phyloP scores from a whole-genome alignment of 2,329 filamentous ascomycete species.

The Xylaria hypoxylon region DNA sequence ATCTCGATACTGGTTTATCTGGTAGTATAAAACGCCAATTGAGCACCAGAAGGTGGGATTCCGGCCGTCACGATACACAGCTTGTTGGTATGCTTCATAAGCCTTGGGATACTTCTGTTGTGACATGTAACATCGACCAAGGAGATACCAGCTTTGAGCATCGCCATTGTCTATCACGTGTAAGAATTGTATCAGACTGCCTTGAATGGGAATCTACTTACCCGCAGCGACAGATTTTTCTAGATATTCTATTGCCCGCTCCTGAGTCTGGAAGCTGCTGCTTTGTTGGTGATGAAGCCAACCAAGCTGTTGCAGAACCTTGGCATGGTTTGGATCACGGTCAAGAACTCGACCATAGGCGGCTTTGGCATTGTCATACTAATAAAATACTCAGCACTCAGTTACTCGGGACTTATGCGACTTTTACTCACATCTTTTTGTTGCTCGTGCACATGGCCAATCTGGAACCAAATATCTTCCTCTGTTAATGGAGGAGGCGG shows the following conservation, averaged over 20 bases:
- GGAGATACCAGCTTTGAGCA: constrained; percentile 97
- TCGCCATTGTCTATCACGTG: constrained; percentile 81
- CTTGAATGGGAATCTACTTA: constrained; percentile 59
- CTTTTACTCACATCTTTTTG: constrained; percentile 87
- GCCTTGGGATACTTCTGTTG: constrained; percentile 99
- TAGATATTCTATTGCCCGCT: constrained; percentile 95
- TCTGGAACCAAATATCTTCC: constrained; percentile 99
- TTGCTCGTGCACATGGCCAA: constrained; percentile 97
- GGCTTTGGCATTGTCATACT: constrained; percentile 93
- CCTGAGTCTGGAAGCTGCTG: constrained; percentile 89
- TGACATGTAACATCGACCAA: constrained; percentile 98
- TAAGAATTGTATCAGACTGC: constrained; percentile 28
- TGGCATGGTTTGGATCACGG: constrained; percentile 94
- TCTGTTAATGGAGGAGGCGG: constrained; percentile 93
- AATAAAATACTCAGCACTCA: constrained; percentile 48
- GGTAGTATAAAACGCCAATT: constrained; percentile 98
- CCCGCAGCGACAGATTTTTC: constrained; percentile 96
- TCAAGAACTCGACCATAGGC: constrained; percentile 95
- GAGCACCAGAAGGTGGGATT: constrained; percentile 99
- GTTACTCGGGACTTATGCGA: constrained; percentile 38
- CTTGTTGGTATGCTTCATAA: constrained; percentile 98
- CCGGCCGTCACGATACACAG: constrained; percentile 95
- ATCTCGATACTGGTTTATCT: constrained; percentile 99
- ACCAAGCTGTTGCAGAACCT: constrained; percentile 96
- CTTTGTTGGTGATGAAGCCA: constrained; percentile 99